Percentiles rank a stretch among this genome's conserved stretches.
Evolutionary conservation across 805 yeast species (phyloP).

Genomic region (Pichia insulana): DNA sequence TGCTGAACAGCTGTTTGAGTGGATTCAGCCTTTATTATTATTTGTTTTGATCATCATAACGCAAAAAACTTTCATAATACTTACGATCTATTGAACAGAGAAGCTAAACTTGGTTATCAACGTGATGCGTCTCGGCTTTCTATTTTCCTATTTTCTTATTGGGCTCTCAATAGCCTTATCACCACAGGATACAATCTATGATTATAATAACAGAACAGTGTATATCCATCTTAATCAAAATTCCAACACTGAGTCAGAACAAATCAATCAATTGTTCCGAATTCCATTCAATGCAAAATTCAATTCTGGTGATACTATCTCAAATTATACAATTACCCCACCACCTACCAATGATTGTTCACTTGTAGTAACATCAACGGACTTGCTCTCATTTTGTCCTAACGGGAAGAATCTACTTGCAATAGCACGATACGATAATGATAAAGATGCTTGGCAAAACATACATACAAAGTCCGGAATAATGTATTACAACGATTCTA

Average conservation of each 20-base stretch:
- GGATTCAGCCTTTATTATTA: too few relatives aligned
- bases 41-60: too few relatives aligned
- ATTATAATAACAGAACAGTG: constrained; percentile 24
- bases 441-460: constrained; percentile 16
- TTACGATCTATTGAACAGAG: too few relatives aligned
- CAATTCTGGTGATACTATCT: constrained; percentile 15
- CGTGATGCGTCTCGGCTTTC: too few relatives aligned
- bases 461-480: constrained; percentile 13
- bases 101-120: too few relatives aligned
- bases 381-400: constrained; percentile 22
- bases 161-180: not conserved
- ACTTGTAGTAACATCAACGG: constrained; percentile 13
- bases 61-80: too few relatives aligned
- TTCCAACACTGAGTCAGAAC: not conserved
- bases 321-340: constrained; percentile 10
- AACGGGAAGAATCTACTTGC: not conserved
- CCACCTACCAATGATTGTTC: constrained; percentile 18
- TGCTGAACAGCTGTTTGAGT: too few relatives aligned
- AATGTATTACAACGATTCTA: constrained; percentile 25
- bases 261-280: constrained; percentile 15
- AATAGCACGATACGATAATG: constrained; percentile 11
- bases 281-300: constrained; percentile 22
- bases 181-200: constrained; percentile 23
- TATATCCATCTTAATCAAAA: constrained; percentile 18
- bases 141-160: not conserved